A percentile compares a stretch with the other conserved stretches of the same genome.
Evolutionary conservation across 345 rosid species (phyloP).

Genomic region (Lepidium didymum): DNA sequence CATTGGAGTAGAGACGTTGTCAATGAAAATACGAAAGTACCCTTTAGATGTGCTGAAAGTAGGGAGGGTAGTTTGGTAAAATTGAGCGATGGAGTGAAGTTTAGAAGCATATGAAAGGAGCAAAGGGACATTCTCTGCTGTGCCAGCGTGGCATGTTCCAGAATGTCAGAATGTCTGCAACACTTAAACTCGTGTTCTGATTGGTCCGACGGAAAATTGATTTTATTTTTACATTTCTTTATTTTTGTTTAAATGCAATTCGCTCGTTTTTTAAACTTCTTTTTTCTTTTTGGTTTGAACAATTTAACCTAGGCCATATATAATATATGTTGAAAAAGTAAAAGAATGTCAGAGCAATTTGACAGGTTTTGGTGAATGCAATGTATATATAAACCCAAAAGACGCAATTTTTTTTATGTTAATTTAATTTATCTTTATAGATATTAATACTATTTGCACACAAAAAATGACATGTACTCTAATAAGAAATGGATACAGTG

Average conservation of each 20-base stretch:
- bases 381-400: neutral
- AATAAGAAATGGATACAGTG: neutral
- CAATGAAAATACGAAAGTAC: neutral
- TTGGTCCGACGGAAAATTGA: slow-evolving; percentile 27
- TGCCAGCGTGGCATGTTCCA: slow-evolving; percentile 38
- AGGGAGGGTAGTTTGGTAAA: slow-evolving; percentile 1
- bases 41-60: neutral
- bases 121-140: slow-evolving; percentile 26
- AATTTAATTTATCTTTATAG: neutral
- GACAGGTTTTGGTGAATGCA: neutral
- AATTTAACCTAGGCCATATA: neutral
- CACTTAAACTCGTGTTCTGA: slow-evolving; percentile 30
- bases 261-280: neutral
- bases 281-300: neutral
- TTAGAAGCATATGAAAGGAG: slow-evolving; percentile 1
- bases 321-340: neutral
- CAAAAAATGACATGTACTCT: neutral
- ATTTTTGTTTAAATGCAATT: neutral
- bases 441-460: neutral
- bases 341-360: slow-evolving; percentile 9
- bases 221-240: neutral
- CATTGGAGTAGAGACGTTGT: slow-evolving; percentile 15
- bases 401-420: neutral
- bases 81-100: neutral
- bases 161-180: slow-evolving; percentile 41